A percentile compares a stretch with the other conserved stretches of the same genome.
These are phyloP conservation scores for Diplosphaera chodatii DNA, from an alignment of 139 green algal genomes.

Conservation along the genomic window DNA sequence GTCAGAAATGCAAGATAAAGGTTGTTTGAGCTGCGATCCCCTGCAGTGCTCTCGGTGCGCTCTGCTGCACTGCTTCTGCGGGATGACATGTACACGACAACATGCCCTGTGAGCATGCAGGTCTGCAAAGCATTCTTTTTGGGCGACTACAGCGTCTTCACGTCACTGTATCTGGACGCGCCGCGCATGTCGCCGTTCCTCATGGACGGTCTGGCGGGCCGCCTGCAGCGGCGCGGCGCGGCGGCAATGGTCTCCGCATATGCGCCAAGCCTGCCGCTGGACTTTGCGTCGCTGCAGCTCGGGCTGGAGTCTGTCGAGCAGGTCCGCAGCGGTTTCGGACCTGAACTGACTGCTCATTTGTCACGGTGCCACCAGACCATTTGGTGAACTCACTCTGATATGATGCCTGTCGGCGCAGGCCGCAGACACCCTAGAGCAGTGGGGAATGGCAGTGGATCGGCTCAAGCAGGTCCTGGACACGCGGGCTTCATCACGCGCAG, in stretches of 20 bases:
- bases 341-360: too few species aligned
- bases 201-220: constrained; percentile 47
- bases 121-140: background rate
- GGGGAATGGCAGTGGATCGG: background rate
- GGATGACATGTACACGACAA: too few species aligned
- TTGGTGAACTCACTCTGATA: too few species aligned
- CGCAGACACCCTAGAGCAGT: background rate
- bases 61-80: too few species aligned
- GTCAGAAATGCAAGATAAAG: too few species aligned
- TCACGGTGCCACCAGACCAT: too few species aligned
- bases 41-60: too few species aligned
- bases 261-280: background rate
- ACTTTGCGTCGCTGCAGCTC: background rate
- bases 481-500: too few species aligned
- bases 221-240: background rate
- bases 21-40: too few species aligned
- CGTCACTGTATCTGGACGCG: constrained; percentile 41
- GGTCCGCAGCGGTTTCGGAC: background rate
- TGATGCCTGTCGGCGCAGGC: background rate
- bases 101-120: too few species aligned
- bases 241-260: background rate
- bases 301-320: background rate
- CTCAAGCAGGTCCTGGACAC: background rate
- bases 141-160: constrained; percentile 32
- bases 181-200: constrained; percentile 62